Evolutionary conservation across 495 filamentous ascomycete genomes (phyloP), one percentile per base, ranked within the genome.

Genomic region (Lepidopterella palustris): DNA sequence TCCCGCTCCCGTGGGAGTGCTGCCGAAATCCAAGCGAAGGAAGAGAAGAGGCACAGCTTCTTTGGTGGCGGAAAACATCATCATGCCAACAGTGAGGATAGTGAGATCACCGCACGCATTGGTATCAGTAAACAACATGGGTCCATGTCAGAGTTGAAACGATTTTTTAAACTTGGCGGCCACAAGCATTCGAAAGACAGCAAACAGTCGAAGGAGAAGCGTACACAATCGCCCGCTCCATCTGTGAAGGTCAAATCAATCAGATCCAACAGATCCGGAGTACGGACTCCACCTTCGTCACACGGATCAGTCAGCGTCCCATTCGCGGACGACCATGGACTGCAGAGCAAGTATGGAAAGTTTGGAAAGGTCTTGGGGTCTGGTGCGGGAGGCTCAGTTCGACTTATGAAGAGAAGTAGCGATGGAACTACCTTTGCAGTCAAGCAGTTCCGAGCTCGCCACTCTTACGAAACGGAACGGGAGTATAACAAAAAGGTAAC

Each of bases 401-500:
- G 92, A 56, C 76, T 99, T 28, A 87, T 99, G 84, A 96, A 92
- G 77, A 81, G 95, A 55, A 88, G 83, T 59, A 90, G 86, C 57
- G 95, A 97, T 63, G 86, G 87, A 9, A 85, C 87, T 10, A 95
- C 93, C 3, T 97, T 99, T 74, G 93, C 93, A 1, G 95, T 97
- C 27, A 99, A 99, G 71, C 91, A 99, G 67, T 97, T 99, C 70
- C 81, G 93, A 29, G 85, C 92, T 53, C 84, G 92, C 31, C 92
- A 99, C 76, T 84, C 87, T 4, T 97, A 96, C 74, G 93, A 99
- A 71, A 88, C 86, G 3, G 84, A 93, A 74, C 87, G 87, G 61
- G 95, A 97, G 61, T 99, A 99, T 61, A 88, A 89, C 60, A 99
- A 99, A 75, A 99, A 99, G 68, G 86, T 99, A 55, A 99, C 95